These are phyloP conservation scores for Aspergillus sclerotiicarbonarius DNA, from an alignment of 495 filamentous ascomycete genomes.

Conservation along the genomic window DNA sequence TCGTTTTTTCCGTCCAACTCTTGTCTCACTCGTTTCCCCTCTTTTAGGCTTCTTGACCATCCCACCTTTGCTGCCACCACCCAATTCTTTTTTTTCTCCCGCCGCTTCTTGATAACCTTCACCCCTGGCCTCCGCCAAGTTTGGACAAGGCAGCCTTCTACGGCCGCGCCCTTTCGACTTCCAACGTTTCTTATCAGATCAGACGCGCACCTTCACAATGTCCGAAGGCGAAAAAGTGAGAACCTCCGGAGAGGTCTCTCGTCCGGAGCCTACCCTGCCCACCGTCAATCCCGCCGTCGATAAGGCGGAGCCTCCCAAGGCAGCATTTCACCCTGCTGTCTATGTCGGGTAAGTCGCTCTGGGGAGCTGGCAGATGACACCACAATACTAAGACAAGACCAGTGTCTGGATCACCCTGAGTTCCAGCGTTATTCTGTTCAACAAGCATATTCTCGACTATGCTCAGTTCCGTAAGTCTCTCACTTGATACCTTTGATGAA, in stretches of 20 bases:
- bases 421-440: conserved; percentile 94
- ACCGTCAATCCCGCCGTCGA: conserved; percentile 72
- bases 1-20: conserved; percentile 24
- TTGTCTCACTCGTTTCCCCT: conserved; percentile 31
- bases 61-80: conserved; percentile 9
- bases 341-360: conserved; percentile 75
- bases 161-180: conserved; percentile 53
- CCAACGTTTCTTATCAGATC: conserved; percentile 48
- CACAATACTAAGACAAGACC: conserved; percentile 25
- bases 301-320: conserved; percentile 62
- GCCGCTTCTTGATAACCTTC: conserved; percentile 23
- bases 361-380: not conserved
- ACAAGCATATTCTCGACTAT: conserved; percentile 93
- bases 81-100: conserved; percentile 15
- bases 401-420: conserved; percentile 91
- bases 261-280: conserved; percentile 66
- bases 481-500: not conserved
- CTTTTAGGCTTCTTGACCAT: conserved; percentile 16
- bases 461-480: conserved; percentile 73
- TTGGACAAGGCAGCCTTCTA: conserved; percentile 46
- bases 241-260: conserved; percentile 68
- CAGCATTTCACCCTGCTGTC: conserved; percentile 74
- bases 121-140: conserved; percentile 49
- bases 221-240: conserved; percentile 76
- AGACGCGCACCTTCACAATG: conserved; percentile 51